Evolutionary conservation across 169 alveolate genomes (phyloP), one percentile per base, ranked within the genome.

Genomic region (Cyclospora cayetanensis): DNA sequence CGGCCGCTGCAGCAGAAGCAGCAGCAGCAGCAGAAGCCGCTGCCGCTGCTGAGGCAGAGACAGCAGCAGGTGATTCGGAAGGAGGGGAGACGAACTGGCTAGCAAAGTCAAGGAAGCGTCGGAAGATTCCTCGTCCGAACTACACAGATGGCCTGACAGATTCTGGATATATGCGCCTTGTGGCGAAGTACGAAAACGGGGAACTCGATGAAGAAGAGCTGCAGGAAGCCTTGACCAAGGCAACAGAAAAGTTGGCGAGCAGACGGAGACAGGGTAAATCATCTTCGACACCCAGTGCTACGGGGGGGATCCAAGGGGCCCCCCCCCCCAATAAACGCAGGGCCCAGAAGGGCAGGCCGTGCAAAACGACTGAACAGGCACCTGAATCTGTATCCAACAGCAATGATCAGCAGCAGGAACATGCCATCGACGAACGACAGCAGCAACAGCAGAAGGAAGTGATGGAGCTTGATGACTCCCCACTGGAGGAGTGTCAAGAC

Each of bases 201-300:
- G 88, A 77, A 43, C 27, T 77, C 12, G 53, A 50, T 22, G 88
- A 77, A 46, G 88, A 77, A 31, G 88, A 53, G 22, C 70, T 77
- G 22, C 66, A 77, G 25, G 52, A 77, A 34, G 88, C 88, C 35
- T 11, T 77, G 35, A n/a, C 43, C 43, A 53, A 25, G 3, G 88
- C 27, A 27, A 11, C 25, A 22, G 88, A 20, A 42, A 77, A 77
- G 50, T 9, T 22, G 5, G 46, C 70, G 18, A 50, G n/a, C 4
- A 12, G 60, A 63, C 12, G 20, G 84, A 37, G 41, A 12, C 84
- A n/a, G 22, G 52, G 31, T 29, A 41, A 25, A 18, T 35, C 84
- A 31, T 41, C 60, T 20, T 63, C 34, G 29, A n/a, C 63, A 7
- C 1, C 25, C 37, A 4, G 46, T 43, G 4, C 79, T n/a, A 9